Percentiles rank a stretch among this genome's conserved stretches.
Evolutionary conservation across 176 grass and related monocot species (phyloP).

Genomic region (Leersia perrieri): DNA sequence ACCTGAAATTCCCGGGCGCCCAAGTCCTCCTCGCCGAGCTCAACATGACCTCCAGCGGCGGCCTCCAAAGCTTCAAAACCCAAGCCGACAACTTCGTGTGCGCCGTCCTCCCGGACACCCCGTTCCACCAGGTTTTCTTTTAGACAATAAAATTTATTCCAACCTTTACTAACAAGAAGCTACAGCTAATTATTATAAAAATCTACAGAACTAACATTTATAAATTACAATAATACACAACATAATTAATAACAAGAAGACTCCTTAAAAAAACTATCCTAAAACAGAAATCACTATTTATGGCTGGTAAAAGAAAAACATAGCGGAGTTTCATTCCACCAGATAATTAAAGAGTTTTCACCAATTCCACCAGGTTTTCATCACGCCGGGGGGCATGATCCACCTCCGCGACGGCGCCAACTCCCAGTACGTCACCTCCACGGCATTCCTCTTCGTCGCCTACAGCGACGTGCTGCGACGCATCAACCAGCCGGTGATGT

Average conservation of each 20-base stretch:
- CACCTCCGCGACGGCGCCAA: slow-evolving; percentile 97
- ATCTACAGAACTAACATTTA: no score
- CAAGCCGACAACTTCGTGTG: slow-evolving; percentile 92
- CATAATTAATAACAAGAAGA: no score
- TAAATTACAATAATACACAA: no score
- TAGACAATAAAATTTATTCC: no score
- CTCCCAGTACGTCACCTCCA: slow-evolving; percentile 79
- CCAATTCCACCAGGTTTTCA: slow-evolving; percentile 78
- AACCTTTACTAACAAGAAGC: no score
- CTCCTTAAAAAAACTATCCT: no score
- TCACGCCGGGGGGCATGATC: slow-evolving; percentile 81
- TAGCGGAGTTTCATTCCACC: no score
- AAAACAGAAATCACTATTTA: no score
- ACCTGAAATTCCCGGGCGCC: slow-evolving; percentile 84
- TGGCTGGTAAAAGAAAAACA: no score
- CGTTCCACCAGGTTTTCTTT: slow-evolving; percentile 76
- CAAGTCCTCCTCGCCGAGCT: slow-evolving; percentile 76
- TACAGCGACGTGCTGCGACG: slow-evolving; percentile 71
- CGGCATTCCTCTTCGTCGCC: slow-evolving; percentile 66
- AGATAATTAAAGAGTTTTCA: no score
- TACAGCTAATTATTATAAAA: no score
- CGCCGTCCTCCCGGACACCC: slow-evolving; percentile 71
- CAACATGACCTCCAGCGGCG: slow-evolving; percentile 50
- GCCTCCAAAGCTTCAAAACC: slow-evolving; percentile 65
- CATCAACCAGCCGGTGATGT: slow-evolving; percentile 54